Conservation (phyloP, 2,329 filamentous ascomycete species). For the Colletotrichum sp. region DNA sequence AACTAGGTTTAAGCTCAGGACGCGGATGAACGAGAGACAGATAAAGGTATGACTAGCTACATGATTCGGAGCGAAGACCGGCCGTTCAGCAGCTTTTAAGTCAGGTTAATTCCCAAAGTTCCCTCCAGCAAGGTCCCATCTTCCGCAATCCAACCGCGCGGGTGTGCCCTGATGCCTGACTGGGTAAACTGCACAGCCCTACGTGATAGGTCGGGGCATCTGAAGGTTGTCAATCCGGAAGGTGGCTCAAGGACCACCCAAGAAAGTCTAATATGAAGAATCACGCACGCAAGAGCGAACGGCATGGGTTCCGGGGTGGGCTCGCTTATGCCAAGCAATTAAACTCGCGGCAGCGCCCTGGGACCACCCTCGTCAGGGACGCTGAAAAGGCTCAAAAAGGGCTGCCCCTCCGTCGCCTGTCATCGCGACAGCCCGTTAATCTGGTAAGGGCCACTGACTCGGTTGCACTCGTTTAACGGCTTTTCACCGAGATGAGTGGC, state of each 20-base stretch:
- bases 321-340: neutral
- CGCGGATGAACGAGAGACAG: neutral
- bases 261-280: neutral
- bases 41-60: neutral
- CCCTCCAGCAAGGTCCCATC: neutral
- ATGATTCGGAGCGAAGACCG: neutral
- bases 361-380: neutral
- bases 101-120: neutral
- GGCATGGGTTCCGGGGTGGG: neutral
- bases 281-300: neutral
- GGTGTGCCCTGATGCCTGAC: neutral
- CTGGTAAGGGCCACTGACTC: neutral
- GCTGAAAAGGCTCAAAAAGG: neutral
- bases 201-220: constrained; percentile 3
- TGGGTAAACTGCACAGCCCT: neutral
- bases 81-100: neutral
- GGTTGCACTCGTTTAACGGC: neutral
- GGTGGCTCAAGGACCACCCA: neutral
- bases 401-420: neutral
- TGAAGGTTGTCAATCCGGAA: neutral
- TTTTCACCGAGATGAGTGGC: neutral
- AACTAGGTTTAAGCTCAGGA: neutral
- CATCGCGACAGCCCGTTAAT: neutral
- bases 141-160: neutral
- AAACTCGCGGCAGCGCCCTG: neutral